Evolutionary conservation across 2,329 filamentous ascomycete genomes (phyloP).

Genomic region (Apiospora arundinis): DNA sequence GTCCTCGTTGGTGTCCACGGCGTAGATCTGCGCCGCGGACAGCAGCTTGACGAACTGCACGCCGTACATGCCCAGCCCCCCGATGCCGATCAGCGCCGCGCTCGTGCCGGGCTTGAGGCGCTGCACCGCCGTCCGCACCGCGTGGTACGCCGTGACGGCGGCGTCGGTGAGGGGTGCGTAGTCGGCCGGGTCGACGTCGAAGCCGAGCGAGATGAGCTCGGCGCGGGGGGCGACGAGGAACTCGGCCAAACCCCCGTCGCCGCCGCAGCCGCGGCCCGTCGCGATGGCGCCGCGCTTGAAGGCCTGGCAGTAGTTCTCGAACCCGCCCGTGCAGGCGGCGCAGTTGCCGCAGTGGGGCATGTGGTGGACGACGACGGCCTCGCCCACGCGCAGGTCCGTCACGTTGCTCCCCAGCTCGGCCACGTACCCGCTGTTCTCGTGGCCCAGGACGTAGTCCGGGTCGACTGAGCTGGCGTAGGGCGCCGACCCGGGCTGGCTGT

Average conservation of each 20-base stretch:
- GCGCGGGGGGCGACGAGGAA: constrained; percentile 28
- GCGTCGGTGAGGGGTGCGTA: constrained; percentile 31
- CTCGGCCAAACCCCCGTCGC: constrained; percentile 30
- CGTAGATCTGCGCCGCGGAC: constrained; percentile 27
- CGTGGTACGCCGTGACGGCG: constrained; percentile 30
- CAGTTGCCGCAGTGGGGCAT: constrained; percentile 32
- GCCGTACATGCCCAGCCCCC: constrained; percentile 29
- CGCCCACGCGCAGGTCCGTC: constrained; percentile 27
- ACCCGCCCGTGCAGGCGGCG: constrained; percentile 30
- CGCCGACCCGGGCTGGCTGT: constrained; percentile 30
- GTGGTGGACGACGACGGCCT: constrained; percentile 31
- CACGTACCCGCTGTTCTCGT: constrained; percentile 32
- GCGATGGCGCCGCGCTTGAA: constrained; percentile 29
- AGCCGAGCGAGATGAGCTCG: constrained; percentile 29
- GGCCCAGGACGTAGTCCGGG: constrained; percentile 29
- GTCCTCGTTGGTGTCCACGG: constrained; percentile 25
- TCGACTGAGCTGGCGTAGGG: constrained; percentile 30
- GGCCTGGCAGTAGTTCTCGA: constrained; percentile 26
- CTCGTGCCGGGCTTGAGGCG: constrained; percentile 31
- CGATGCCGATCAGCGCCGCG: constrained; percentile 29
- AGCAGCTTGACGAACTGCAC: constrained; percentile 31
- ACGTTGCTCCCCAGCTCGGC: constrained; percentile 26
- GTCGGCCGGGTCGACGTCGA: constrained; percentile 25
- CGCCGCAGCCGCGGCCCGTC: constrained; percentile 29
- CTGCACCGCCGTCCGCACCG: constrained; percentile 25